These are phyloP conservation scores for Trametes sp. DNA, from an alignment of 1,284 basidiomycete genomes.

Conservation along the genomic window DNA sequence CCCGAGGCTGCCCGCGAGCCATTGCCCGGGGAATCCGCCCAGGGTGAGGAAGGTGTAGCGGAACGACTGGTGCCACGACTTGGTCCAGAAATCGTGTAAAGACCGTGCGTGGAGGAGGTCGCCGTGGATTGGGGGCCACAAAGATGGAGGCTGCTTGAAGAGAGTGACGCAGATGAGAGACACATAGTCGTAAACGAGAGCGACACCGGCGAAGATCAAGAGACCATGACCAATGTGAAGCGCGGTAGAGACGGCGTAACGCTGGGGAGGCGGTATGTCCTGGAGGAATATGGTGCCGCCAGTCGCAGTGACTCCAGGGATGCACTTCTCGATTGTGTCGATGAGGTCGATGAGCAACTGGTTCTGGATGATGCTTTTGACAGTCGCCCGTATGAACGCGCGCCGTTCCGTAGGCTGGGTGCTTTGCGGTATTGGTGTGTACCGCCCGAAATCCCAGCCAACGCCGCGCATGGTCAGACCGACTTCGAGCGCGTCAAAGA, in stretches of 20 bases:
- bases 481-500: slow-evolving; percentile 65
- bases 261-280: slow-evolving; percentile 52
- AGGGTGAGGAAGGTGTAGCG: slow-evolving; percentile 72
- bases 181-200: slow-evolving; percentile 64
- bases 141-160: slow-evolving; percentile 58
- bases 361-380: slow-evolving; percentile 55
- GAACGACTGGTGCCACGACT: slow-evolving; percentile 77
- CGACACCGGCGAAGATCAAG: slow-evolving; percentile 65
- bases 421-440: slow-evolving; percentile 59
- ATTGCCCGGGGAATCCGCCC: slow-evolving; percentile 68
- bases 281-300: slow-evolving; percentile 74
- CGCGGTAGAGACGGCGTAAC: slow-evolving; percentile 62
- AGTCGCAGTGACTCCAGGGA: slow-evolving; percentile 64
- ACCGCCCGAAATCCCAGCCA: slow-evolving; percentile 70
- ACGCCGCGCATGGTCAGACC: slow-evolving; percentile 64
- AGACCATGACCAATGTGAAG: slow-evolving; percentile 69
- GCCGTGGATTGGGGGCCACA: slow-evolving; percentile 76
- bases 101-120: slow-evolving; percentile 69
- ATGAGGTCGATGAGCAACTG: slow-evolving; percentile 65
- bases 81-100: slow-evolving; percentile 74
- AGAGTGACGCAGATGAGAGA: slow-evolving; percentile 64
- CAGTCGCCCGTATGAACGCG: slow-evolving; percentile 63
- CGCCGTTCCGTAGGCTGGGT: slow-evolving; percentile 56
- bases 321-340: slow-evolving; percentile 67
- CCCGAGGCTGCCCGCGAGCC: slow-evolving; percentile 60